Conservation (phyloP, 139 green algal species). For the Picochlorum sp. region DNA sequence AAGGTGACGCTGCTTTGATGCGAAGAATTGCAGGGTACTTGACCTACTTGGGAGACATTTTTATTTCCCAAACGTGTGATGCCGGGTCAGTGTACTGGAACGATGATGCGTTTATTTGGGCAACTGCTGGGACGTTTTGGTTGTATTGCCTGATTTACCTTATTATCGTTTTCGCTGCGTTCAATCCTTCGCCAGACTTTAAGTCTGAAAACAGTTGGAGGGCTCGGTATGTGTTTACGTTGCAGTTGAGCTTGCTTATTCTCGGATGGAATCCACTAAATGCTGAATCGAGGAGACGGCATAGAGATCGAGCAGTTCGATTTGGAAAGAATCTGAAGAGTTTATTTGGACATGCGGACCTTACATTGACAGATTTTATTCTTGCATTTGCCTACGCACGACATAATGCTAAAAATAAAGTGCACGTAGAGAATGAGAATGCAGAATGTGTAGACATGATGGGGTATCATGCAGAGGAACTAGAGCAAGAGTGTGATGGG, state of each 20-base stretch:
- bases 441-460: not conserved
- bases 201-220: not conserved
- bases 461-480: not conserved
- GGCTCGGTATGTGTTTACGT: not conserved
- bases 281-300: not conserved
- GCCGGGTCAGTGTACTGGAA: not conserved
- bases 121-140: not conserved
- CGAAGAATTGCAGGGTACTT: constrained; percentile 11
- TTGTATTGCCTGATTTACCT: not conserved
- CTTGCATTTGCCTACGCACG: not conserved
- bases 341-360: constrained; percentile 1
- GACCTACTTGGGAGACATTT: constrained; percentile 11
- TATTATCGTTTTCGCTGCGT: not conserved
- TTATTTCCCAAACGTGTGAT: constrained; percentile 8
- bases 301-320: not conserved
- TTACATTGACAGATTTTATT: not conserved
- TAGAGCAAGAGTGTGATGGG: no score
- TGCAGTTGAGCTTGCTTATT: not conserved
- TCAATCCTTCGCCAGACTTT: not conserved
- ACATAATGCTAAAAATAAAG: not conserved
- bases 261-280: not conserved
- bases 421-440: not conserved
- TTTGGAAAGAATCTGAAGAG: not conserved
- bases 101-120: constrained; percentile 1
- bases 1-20: constrained; percentile 13